These are phyloP conservation scores for Fusarium temperatum DNA, from an alignment of 2,329 filamentous ascomycete genomes.

Conservation along the genomic window DNA sequence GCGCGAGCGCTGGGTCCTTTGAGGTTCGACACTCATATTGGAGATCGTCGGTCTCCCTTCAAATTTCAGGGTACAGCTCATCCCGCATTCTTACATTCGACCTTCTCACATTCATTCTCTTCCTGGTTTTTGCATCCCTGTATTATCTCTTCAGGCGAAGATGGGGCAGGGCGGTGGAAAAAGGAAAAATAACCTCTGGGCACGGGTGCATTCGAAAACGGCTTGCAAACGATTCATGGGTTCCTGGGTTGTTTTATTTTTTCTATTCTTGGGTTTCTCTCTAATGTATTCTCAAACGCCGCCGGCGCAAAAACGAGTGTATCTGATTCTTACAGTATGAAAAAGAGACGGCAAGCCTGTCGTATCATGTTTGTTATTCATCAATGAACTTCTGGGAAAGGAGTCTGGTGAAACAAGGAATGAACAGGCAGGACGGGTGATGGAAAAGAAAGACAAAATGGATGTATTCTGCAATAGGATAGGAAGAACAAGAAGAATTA, in stretches of 20 bases:
- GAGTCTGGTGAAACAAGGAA: constrained; percentile 14
- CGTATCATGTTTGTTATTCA: constrained; percentile 9
- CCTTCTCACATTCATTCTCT: constrained; percentile 4
- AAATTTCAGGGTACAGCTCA: constrained; percentile 32
- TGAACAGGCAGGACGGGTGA: constrained; percentile 4
- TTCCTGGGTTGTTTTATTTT: not conserved
- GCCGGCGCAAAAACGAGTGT: constrained; percentile 11
- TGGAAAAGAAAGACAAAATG: constrained; percentile 33
- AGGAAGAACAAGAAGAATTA: constrained; percentile 31
- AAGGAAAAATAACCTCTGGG: constrained; percentile 22
- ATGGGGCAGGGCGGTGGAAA: constrained; percentile 12
- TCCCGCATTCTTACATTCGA: not conserved
- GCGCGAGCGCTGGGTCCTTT: constrained; percentile 19
- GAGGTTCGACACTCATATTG: not conserved
- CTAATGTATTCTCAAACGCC: constrained; percentile 23
- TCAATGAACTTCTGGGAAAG: constrained; percentile 24
- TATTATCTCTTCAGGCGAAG: constrained; percentile 14
- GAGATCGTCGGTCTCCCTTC: not conserved
- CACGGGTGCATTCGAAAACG: constrained; percentile 25
- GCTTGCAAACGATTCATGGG: constrained; percentile 11
- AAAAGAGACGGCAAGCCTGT: constrained; percentile 5
- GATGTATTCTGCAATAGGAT: constrained; percentile 30
- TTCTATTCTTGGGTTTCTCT: constrained; percentile 8
- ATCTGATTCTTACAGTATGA: constrained; percentile 31
- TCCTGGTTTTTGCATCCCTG: constrained; percentile 12